These are phyloP conservation scores for Phytopythium oedochilum DNA, from an alignment of 352 stramenopile species.

Conservation along the genomic window DNA sequence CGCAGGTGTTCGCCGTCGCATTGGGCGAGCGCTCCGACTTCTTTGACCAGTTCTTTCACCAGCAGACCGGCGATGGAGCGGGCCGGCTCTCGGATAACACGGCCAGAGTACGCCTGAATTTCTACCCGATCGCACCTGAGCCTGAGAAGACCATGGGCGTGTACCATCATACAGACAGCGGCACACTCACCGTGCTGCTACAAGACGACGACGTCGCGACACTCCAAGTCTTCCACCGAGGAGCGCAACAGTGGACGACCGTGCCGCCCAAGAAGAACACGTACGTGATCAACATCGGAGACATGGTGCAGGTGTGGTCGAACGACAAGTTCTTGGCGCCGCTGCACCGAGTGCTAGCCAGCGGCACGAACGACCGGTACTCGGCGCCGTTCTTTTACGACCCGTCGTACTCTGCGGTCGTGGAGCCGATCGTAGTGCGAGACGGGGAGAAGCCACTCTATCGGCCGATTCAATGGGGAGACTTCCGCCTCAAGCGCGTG, in stretches of 20 bases:
- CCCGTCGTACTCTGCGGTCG: slow-evolving; percentile 48
- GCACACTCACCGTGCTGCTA: slow-evolving; percentile 50
- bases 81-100: slow-evolving; percentile 74
- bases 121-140: slow-evolving; percentile 75
- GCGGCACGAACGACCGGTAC: slow-evolving; percentile 28
- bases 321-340: slow-evolving; percentile 47
- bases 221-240: slow-evolving; percentile 50
- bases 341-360: slow-evolving; percentile 45
- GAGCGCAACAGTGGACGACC: slow-evolving; percentile 41
- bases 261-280: too few relatives aligned
- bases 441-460: slow-evolving; percentile 47
- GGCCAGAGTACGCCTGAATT: slow-evolving; percentile 90
- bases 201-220: slow-evolving; percentile 59
- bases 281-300: slow-evolving; percentile 60
- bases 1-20: slow-evolving; percentile 58
- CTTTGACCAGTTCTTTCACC: slow-evolving; percentile 68
- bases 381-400: slow-evolving; percentile 71
- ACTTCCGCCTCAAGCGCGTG: slow-evolving; percentile 87
- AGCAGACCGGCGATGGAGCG: too few relatives aligned
- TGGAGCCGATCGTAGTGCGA: slow-evolving; percentile 56
- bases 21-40: slow-evolving; percentile 39
- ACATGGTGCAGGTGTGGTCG: slow-evolving; percentile 57
- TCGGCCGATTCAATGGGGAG: slow-evolving; percentile 76
- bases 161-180: slow-evolving; percentile 53
- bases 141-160: slow-evolving; percentile 44